phyloP scores from a whole-genome alignment of 2,329 filamentous ascomycete genomes.

The Sarocladium oryzae region DNA sequence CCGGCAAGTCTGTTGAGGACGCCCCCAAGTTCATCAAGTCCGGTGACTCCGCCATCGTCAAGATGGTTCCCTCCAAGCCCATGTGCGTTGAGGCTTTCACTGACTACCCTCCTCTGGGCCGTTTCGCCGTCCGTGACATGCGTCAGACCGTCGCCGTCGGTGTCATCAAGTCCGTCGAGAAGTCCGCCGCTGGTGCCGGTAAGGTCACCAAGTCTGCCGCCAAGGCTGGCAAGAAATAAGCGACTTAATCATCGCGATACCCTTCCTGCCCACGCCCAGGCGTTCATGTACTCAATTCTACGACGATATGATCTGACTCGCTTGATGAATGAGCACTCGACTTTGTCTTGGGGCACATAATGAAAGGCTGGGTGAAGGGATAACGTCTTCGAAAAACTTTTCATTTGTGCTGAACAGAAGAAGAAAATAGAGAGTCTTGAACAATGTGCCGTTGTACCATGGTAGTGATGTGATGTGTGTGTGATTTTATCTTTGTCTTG shows the following conservation, averaged over 20 bases:
- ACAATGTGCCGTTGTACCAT: constrained; percentile 12
- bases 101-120: constrained; percentile 97
- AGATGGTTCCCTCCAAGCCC: constrained; percentile 99
- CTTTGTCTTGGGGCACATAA: constrained; percentile 34
- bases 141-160: constrained; percentile 82
- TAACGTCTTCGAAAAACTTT: constrained; percentile 27
- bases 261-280: constrained; percentile 19
- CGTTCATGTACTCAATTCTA: constrained; percentile 37
- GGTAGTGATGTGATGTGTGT: not conserved
- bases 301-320: constrained; percentile 37
- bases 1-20: constrained; percentile 91
- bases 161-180: constrained; percentile 86
- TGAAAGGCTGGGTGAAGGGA: constrained; percentile 34
- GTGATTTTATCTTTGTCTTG: not conserved
- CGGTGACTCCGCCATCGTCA: constrained; percentile 99
- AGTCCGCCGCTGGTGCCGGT: constrained; percentile 48
- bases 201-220: constrained; percentile 69
- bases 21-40: constrained; percentile 99
- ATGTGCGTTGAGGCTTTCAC: constrained; percentile 99
- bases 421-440: constrained; percentile 41
- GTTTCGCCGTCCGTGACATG: constrained; percentile 99
- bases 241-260: constrained; percentile 15
- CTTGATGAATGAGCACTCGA: constrained; percentile 37
- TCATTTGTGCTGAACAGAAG: constrained; percentile 34
- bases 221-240: constrained; percentile 72